Conservation (phyloP, 2,329 filamentous ascomycete species). For the Colletotrichum navitas region DNA sequence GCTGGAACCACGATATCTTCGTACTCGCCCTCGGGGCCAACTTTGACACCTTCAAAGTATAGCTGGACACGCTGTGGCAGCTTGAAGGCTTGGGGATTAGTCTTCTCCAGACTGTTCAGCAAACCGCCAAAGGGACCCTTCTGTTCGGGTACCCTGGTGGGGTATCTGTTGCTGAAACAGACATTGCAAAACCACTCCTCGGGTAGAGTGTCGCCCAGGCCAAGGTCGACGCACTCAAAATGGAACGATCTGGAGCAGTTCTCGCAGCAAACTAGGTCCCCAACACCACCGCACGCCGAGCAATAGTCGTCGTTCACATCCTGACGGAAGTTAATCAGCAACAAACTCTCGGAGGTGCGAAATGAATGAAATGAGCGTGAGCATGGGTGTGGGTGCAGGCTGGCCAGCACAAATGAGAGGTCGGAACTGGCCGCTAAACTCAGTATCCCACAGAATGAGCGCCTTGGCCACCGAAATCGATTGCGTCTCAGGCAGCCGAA, state of each 20-base stretch:
- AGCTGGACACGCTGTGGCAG: conserved; percentile 79
- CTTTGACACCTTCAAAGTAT: conserved; percentile 83
- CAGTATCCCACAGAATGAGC: conserved; percentile 25
- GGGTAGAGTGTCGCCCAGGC: conserved; percentile 74
- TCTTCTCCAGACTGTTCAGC: conserved; percentile 73
- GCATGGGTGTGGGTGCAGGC: conserved; percentile 19
- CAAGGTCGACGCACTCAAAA: conserved; percentile 87
- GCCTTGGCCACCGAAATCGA: conserved; percentile 31
- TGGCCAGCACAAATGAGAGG: conserved; percentile 49
- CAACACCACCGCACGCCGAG: conserved; percentile 84
- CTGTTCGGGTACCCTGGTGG: conserved; percentile 59
- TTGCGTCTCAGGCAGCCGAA: conserved; percentile 11
- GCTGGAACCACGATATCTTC: conserved; percentile 70
- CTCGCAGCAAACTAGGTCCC: conserved; percentile 93
- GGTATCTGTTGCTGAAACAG: conserved; percentile 68
- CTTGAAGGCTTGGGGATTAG: conserved; percentile 78
- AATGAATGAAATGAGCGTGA: conserved; percentile 36
- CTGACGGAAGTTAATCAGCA: conserved; percentile 55
- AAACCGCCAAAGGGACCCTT: conserved; percentile 72
- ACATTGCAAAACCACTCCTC: conserved; percentile 89
- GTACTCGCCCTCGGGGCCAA: conserved; percentile 83
- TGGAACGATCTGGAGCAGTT: conserved; percentile 92
- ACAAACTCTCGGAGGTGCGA: conserved; percentile 41
- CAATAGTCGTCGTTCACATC: conserved; percentile 92
- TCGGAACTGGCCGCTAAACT: conserved; percentile 45